These are phyloP conservation scores for Mycena venus DNA, from an alignment of 768 basidiomycete genomes.

Conservation along the genomic window DNA sequence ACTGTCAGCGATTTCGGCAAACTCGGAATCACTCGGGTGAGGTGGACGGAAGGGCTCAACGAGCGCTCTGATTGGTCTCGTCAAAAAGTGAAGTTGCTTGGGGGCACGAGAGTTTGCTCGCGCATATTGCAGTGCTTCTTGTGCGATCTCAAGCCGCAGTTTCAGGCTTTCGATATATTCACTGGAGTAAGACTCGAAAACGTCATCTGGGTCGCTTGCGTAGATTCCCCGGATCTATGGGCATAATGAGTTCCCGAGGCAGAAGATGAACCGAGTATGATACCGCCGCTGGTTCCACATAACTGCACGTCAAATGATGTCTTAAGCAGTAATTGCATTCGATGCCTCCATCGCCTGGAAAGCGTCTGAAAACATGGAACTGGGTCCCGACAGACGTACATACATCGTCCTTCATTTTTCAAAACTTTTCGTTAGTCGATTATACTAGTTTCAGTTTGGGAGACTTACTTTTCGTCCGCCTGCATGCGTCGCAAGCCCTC, in stretches of 20 bases:
- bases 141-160: neutral
- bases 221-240: no score
- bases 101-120: neutral
- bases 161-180: neutral
- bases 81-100: neutral
- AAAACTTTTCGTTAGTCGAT: neutral
- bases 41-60: neutral
- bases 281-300: no score
- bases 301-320: neutral
- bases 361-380: neutral
- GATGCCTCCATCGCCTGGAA: neutral
- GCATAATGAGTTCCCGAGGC: no score
- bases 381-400: neutral
- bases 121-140: neutral
- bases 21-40: neutral
- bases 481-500: conserved; percentile 6
- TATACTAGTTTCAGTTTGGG: no score
- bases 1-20: neutral
- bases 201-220: no score
- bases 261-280: no score
- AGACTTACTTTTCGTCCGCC: conserved; percentile 6
- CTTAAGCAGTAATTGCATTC: neutral
- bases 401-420: conserved; percentile 9
- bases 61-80: neutral
- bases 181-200: no score